phyloP scores from a whole-genome alignment of 192 early-diverging fungal genomes.

The Phlyctochytrium bullatum region DNA sequence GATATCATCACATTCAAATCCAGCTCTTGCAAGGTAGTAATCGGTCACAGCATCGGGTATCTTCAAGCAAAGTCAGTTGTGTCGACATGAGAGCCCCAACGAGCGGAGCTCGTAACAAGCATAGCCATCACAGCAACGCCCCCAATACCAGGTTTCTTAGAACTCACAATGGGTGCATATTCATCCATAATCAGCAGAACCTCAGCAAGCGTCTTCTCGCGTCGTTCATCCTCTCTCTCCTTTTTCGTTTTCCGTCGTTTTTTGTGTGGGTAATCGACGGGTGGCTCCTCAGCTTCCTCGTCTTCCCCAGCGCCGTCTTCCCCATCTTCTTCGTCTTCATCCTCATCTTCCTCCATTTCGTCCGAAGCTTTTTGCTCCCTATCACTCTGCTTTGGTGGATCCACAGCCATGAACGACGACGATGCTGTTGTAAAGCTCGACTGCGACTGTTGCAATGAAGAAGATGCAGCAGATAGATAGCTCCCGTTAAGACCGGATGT shows the following conservation, averaged over 20 bases:
- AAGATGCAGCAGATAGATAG: too few relatives aligned
- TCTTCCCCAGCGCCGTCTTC: constrained; percentile 20
- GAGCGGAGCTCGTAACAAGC: too few relatives aligned
- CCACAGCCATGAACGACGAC: too few relatives aligned
- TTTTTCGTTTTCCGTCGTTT: constrained; percentile 27
- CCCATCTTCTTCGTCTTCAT: constrained; percentile 12
- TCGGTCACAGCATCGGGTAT: constrained; percentile 94
- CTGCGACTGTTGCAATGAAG: too few relatives aligned
- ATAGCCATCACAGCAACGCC: background rate
- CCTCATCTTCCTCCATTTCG: constrained; percentile 14
- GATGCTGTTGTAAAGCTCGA: too few relatives aligned
- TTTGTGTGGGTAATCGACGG: background rate
- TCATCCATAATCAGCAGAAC: constrained; percentile 85
- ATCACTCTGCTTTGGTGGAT: background rate
- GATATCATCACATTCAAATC: constrained; percentile 78
- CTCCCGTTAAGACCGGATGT: too few relatives aligned
- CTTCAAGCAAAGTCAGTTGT: constrained; percentile 38
- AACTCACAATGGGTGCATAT: constrained; percentile 75
- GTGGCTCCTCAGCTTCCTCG: constrained; percentile 19
- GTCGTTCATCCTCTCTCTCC: constrained; percentile 54
- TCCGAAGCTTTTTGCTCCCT: background rate
- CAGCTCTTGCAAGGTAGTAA: constrained; percentile 77
- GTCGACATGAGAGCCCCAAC: too few relatives aligned
- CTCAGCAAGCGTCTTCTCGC: constrained; percentile 77
- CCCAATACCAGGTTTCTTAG: background rate